Evolutionary conservation across 768 basidiomycete genomes (phyloP), one percentile per base, ranked within the genome.

Genomic region (Coprinellus aureogranulatus): DNA sequence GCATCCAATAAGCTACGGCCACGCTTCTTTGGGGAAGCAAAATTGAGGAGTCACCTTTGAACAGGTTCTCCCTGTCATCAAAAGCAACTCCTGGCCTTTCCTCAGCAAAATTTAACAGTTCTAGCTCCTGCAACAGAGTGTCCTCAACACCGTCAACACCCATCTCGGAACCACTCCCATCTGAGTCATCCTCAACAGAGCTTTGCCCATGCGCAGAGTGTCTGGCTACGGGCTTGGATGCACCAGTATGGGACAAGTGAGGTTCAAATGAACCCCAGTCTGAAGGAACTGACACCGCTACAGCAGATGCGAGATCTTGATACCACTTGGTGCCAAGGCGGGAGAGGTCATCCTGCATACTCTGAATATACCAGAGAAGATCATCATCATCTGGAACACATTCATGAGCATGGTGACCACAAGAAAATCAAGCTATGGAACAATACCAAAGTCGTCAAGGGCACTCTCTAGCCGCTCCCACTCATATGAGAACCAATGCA

Each of bases 401-500:
- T 14, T 6, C 34, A 34, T 34, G 34, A 34, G 34, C 34, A 34
- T n/a, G n/a, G n/a, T n/a, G 34, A 34, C 34, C 34, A 34, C n/a
- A 22, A 23, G 12, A 23, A 10, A 8, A 23, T 46, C 3, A 11
- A 22, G 25, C 20, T 23, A 26, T 11, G 26, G 5, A 8, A 10
- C 12, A 11, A 3, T 22, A 46, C 45, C 4, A 4, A 46, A 16
- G 45, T 46, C 20, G 12, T 23, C 25, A 26, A 46, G 45, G 45
- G 22, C 26, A 4, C 12, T 22, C 12, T 46, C 45, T 20, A 50
- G 8, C 49, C 12, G 26, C 4, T 18, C 30, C 49, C 49, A 50
- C 16, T 50, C 27, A 8, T 25, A 23, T 30, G 27, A 25, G 54
- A 66, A 72, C 70, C 72, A 75, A 0, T 20, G 40, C 11, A 48